phyloP scores from a whole-genome alignment of 2,329 filamentous ascomycete genomes.

The Calonectria hawksworthii region DNA sequence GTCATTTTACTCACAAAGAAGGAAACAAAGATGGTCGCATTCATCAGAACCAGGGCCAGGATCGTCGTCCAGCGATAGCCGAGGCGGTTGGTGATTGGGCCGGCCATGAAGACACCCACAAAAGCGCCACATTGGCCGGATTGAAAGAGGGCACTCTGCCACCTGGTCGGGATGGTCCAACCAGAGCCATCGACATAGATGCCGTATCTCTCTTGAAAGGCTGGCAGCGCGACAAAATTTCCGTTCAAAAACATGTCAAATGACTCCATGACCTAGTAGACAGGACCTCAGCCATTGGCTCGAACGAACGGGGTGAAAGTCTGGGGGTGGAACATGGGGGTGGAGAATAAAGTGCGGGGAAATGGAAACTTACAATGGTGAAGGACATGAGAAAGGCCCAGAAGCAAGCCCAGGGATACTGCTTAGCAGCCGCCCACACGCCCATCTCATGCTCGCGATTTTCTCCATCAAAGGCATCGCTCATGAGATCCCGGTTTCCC shows the following conservation, averaged over 20 bases:
- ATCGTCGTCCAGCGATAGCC: constrained; percentile 53
- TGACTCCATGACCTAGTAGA: constrained; percentile 60
- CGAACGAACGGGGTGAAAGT: no score
- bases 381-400: constrained; percentile 63
- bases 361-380: constrained; percentile 57
- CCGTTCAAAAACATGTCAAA: constrained; percentile 62
- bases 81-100: constrained; percentile 50
- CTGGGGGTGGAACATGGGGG: background rate
- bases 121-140: constrained; percentile 52
- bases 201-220: constrained; percentile 55
- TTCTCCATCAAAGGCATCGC: constrained; percentile 48
- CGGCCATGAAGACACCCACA: constrained; percentile 51
- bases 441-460: constrained; percentile 57
- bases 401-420: constrained; percentile 58
- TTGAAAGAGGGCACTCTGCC: constrained; percentile 53
- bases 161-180: constrained; percentile 53
- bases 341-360: background rate
- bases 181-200: constrained; percentile 38
- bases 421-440: constrained; percentile 53
- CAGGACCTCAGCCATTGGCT: background rate
- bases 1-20: constrained; percentile 59
- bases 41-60: constrained; percentile 52
- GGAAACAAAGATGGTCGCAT: constrained; percentile 58
- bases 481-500: constrained; percentile 7
- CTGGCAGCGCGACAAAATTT: constrained; percentile 57